Evolutionary conservation across 2,329 filamentous ascomycete genomes (phyloP), one percentile per base, ranked within the genome.

Genomic region (Monilinia polystroma): DNA sequence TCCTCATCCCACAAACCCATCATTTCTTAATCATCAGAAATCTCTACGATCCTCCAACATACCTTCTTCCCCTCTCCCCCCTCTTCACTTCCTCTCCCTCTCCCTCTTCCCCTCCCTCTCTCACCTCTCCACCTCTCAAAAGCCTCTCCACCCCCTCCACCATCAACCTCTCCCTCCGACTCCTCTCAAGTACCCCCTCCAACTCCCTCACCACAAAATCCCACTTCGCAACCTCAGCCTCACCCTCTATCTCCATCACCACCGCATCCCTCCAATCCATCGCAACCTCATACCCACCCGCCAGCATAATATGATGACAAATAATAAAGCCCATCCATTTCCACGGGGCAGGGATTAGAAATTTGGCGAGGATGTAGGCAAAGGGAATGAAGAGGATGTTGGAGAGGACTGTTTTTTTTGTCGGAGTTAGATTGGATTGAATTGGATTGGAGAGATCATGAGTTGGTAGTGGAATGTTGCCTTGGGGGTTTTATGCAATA

Each of bases 361-460:
- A 38, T 35, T 23, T n/a, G 6, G 68, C 63, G 18, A 72, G 35
- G 4, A 60, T 4, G 54, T 66, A 66, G 26, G 69, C 10, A 20
- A 66, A 4, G 2, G 70, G 70, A 2, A 73, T 16, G 12, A 70
- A 4, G 66, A 68, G 4, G 63, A 68, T 29, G 4, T 70, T 64
- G 60, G 63, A 66, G 59, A 71, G 26, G 18, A 70, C 70, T 70
- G 7, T 12, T 11, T 53, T 35, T 29, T 7, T 7, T 35, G 11
- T n/a, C 4, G 20, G 35, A 10, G 10, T 35, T 35, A 63, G 47
- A 43, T 53, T 35, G 18, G 26, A 14, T 8, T 2, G 11, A 16
- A 29, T 20, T 35, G 12, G 14, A 3, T 5, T 0, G 20, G 26
- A 2, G 26, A 32, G 10, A 5, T 41, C 11, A 14, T 41, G 32